These are phyloP conservation scores for Pythium utonaiense DNA, from an alignment of 352 stramenopile genomes.

Conservation along the genomic window DNA sequence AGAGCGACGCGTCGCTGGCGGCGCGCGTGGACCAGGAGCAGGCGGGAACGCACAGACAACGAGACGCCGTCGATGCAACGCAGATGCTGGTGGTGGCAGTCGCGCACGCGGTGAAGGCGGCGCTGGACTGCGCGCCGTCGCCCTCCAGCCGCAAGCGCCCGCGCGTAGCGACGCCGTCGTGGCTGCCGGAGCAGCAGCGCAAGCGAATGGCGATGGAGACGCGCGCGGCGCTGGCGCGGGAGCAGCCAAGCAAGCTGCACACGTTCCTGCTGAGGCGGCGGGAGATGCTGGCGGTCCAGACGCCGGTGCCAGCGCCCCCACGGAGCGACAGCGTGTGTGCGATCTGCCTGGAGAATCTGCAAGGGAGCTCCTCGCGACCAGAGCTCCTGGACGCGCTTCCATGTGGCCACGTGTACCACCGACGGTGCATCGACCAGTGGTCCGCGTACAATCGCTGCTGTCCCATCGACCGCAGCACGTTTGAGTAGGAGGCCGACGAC, in stretches of 20 bases:
- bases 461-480: constrained; percentile 28
- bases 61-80: background rate
- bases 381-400: constrained; percentile 16
- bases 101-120: constrained; percentile 4
- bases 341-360: constrained; percentile 30
- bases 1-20: background rate
- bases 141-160: constrained; percentile 1
- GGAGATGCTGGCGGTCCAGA: background rate
- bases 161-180: background rate
- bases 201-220: background rate
- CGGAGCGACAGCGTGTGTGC: constrained; percentile 2
- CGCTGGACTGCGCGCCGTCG: background rate
- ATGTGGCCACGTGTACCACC: constrained; percentile 35
- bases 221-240: background rate
- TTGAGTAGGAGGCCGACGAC: constrained; percentile 5
- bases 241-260: background rate
- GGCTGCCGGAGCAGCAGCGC: constrained; percentile 3
- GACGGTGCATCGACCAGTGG: constrained; percentile 29
- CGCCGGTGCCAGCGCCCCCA: background rate
- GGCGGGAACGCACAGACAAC: background rate
- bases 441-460: constrained; percentile 26
- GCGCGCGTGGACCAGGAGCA: background rate
- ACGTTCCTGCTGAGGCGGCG: constrained; percentile 5
- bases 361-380: constrained; percentile 2
- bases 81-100: background rate